Base-by-base conservation (phyloP, 2,329 filamentous ascomycete species). In the Neopestalotiopsis sp. region DNA sequence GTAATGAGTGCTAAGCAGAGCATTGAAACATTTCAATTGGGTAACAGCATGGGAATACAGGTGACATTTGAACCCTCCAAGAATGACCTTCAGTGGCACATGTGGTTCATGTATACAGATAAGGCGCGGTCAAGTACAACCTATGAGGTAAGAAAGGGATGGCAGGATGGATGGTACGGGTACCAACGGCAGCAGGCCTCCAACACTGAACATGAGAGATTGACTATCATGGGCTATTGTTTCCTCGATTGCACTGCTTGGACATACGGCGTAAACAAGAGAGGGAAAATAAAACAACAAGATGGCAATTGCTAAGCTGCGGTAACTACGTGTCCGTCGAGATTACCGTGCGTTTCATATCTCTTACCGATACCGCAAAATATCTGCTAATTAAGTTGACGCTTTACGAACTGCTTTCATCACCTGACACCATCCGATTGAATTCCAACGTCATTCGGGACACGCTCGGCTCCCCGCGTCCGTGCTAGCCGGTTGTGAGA, bases 371-470 rank as follows among this genome's bases (percentile, higher is more conserved):
- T 53, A 53, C 45, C 45, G 45, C 45, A 20, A 28, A 53, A 53
- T 20, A 53, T 17, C 9, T 53, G 45, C 45, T 53, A 62, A 62
- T 62, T 62, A 34, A 62, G 59, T 62, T 62, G 59, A 62, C 59
- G 59, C 59, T 62, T 62, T 20, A n/a, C 30, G 28, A 62, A 40
- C 12, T 38, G n/a, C 42, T 40, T 53, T 64, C 40, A 49, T 64
- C 61, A 64, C 61, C n/a, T 64, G 61, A 53, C 61, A 64, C 38
- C 61, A 64, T 64, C 32, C 20, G 20, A 64, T 64, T 17, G 12
- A 64, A 64, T 64, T 64, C 34, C 61, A 64, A 64, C 61, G 61
- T 64, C 61, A 64, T 64, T 45, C 61, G 40, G 59, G 45, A 24
- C n/a, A 53, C 45, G 45, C 20, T 53, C 45, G 45, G 45, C 45